Conservation (phyloP, 805 yeast species). For the Wickerhamia fluorescens region DNA sequence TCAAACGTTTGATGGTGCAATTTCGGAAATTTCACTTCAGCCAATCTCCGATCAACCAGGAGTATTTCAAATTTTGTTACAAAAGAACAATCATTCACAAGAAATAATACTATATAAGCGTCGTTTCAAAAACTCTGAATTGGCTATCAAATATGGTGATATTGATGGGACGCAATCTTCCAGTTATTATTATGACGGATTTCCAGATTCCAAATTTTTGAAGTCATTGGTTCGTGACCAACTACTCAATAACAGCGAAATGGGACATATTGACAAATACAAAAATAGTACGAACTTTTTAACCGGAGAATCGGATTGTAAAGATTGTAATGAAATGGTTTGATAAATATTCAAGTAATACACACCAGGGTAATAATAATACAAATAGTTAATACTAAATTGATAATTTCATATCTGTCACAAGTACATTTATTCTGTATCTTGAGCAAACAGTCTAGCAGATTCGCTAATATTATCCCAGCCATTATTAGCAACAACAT, state of each 20-base stretch:
- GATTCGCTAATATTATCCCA: conserved; percentile 43
- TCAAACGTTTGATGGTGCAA: conserved; percentile 72
- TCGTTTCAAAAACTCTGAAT: conserved; percentile 34
- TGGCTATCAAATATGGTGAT: conserved; percentile 11
- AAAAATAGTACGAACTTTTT: conserved; percentile 1
- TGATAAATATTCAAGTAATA: conserved; percentile 2
- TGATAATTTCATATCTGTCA: too few relatives aligned
- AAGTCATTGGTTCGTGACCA: conserved; percentile 59
- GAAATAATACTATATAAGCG: conserved; percentile 46
- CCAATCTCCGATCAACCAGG: conserved; percentile 20
- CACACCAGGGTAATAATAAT: conserved; percentile 2
- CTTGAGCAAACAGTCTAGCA: too few relatives aligned
- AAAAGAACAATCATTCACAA: conserved; percentile 1
- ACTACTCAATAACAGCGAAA: conserved; percentile 44
- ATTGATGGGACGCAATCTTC: conserved; percentile 16
- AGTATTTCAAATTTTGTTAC: conserved; percentile 8
- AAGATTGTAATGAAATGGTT: background rate
- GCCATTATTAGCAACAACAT: conserved; percentile 38
- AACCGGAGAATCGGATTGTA: background rate
- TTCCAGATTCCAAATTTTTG: conserved; percentile 78
- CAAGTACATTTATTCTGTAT: too few relatives aligned
- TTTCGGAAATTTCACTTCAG: conserved; percentile 17
- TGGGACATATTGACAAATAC: conserved; percentile 58
- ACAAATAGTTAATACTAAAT: too few relatives aligned
- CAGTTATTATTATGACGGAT: conserved; percentile 50